These are phyloP conservation scores for Alternaria sp. DNA, from an alignment of 2,329 filamentous ascomycete genomes.

Conservation along the genomic window DNA sequence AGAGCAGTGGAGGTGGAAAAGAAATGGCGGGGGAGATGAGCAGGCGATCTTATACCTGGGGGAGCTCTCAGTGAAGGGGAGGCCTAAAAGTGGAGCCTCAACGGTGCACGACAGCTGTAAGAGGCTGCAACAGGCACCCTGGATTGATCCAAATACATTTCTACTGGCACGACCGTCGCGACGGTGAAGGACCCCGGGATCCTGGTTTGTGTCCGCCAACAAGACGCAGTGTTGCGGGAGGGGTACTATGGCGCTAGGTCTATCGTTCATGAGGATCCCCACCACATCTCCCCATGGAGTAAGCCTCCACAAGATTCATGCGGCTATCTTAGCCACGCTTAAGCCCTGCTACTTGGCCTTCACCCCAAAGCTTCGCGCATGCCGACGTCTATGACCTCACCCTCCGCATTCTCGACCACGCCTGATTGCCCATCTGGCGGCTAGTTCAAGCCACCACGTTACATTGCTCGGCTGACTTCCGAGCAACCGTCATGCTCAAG, in stretches of 20 bases:
- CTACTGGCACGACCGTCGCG: background rate
- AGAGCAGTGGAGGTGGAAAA: slow-evolving; percentile 4
- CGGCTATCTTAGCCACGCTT: slow-evolving; percentile 17
- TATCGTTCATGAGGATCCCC: slow-evolving; percentile 15
- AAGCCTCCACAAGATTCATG: slow-evolving; percentile 14
- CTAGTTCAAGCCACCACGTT: slow-evolving; percentile 15
- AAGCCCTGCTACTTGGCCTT: slow-evolving; percentile 5
- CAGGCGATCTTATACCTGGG: slow-evolving; percentile 15
- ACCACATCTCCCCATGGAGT: slow-evolving; percentile 17
- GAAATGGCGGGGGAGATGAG: slow-evolving; percentile 8
- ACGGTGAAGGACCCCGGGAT: slow-evolving; percentile 4
- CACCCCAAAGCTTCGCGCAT: slow-evolving; percentile 13
- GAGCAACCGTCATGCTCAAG: background rate
- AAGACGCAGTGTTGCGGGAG: slow-evolving; percentile 9
- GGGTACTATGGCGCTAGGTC: slow-evolving; percentile 12
- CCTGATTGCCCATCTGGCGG: background rate
- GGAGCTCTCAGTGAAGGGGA: slow-evolving; percentile 12
- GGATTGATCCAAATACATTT: background rate
- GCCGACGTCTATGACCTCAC: slow-evolving; percentile 18
- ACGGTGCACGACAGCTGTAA: slow-evolving; percentile 14
- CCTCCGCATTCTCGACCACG: background rate
- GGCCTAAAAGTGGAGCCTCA: slow-evolving; percentile 19
- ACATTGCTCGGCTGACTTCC: slow-evolving; percentile 11
- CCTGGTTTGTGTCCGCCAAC: slow-evolving; percentile 13
- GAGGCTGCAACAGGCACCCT: slow-evolving; percentile 2